Conservation (phyloP, 495 filamentous ascomycete genomes). For the Aspergillus kassunensis region DNA sequence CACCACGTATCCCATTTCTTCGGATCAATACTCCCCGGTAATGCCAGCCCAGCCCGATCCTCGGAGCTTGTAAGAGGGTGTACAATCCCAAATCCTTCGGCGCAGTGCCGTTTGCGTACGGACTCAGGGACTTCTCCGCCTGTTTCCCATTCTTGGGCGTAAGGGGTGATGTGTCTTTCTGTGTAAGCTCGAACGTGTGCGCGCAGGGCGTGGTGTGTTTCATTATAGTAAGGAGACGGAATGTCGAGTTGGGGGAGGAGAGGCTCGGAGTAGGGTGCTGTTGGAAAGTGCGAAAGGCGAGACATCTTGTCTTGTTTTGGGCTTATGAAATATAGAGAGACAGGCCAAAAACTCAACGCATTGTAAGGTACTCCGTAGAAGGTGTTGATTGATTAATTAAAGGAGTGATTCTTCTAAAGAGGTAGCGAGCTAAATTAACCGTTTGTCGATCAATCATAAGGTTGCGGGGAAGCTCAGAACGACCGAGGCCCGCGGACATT, state of each 20-base stretch:
- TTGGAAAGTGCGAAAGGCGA: conserved; percentile 21
- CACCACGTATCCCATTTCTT: conserved; percentile 52
- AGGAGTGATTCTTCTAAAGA: no score
- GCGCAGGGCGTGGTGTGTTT: conserved; percentile 42
- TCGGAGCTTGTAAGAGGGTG: conserved; percentile 35
- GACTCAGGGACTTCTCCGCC: conserved; percentile 40
- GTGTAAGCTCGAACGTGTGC: conserved; percentile 43
- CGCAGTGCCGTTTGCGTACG: conserved; percentile 34
- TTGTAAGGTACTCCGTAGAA: no score
- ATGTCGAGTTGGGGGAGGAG: conserved; percentile 38
- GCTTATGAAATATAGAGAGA: no score
- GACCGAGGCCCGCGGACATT: conserved; percentile 15
- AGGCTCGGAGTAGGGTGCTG: conserved; percentile 40
- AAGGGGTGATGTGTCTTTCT: conserved; percentile 40
- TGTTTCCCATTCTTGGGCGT: conserved; percentile 47
- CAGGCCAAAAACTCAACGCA: no score
- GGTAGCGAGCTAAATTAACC: no score
- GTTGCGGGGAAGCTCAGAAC: conserved; percentile 11
- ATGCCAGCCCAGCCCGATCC: conserved; percentile 27
- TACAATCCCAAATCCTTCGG: conserved; percentile 36
- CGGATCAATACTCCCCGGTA: conserved; percentile 38
- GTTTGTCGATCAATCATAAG: neutral
- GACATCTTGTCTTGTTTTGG: conserved; percentile 15
- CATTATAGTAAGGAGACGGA: conserved; percentile 46
- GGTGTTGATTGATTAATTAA: no score